Evolutionary conservation across 208 protist genomes (phyloP), one percentile per base, ranked within the genome.

Genomic region (Lotmaria passim): DNA sequence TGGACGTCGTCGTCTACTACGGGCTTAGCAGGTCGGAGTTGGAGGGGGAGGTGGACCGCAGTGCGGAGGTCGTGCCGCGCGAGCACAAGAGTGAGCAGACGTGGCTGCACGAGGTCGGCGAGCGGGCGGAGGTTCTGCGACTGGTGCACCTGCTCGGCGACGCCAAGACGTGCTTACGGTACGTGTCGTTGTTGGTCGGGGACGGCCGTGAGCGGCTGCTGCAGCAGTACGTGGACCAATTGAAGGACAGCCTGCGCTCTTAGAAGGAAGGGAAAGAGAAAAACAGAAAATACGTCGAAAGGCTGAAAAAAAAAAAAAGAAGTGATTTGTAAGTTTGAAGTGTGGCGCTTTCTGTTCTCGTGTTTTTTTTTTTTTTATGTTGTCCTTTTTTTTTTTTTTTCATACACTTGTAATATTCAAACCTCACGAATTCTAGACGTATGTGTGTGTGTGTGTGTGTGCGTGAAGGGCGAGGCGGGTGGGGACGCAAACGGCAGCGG

Each of bases 161-260:
- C 26, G 86, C 80, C 23, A 95, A 95, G 72, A 95, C 86, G 62
- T 93, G 87, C 51, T 57, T 95, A 68, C 86, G 85, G 17, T 93
- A 93, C 43, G 61, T 91, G 31, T 48, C 85, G 10, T 34, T 91
- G 48, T 75, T 93, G 21, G 79, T 95, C 33, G 77, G 79, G 14
- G 77, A 87, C 26, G 78, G 77, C 3, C 78, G 76, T 19, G 87
- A 93, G 50, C 46, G 55, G 34, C 69, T 82, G 21, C 78, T 95
- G 46, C 83, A 89, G 61, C 68, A 84, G 46, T 93, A 95, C 56
- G 83, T 90, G 21, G 78, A 84, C 21, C 85, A 91, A 62, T 64
- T 95, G 10, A 81, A 81, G 41, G 64, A 74, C 17, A 82, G 80
- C 43, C 61, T 89, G 56, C 63, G 71, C 34, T 41, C 30, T 7